Evolutionary conservation across 441 rosid genomes (phyloP).

Genomic region (Isatis lusitanica): DNA sequence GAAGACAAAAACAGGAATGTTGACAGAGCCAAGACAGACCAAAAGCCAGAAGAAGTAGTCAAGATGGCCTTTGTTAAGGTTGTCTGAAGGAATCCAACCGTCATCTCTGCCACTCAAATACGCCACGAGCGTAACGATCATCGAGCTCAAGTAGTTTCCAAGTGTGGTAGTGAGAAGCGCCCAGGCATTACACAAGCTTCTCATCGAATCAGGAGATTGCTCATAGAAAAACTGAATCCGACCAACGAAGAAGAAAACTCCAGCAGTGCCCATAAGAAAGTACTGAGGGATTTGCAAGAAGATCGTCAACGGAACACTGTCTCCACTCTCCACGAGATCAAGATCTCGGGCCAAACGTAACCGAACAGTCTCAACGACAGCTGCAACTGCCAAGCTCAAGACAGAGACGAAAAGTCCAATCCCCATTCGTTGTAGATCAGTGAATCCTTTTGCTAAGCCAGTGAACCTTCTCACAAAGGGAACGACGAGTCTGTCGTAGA

Average conservation of each 20-base stretch:
- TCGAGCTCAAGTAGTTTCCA: constrained; percentile 55
- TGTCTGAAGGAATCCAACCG: constrained; percentile 35
- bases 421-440: constrained; percentile 53
- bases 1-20: constrained; percentile 12
- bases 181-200: constrained; percentile 55
- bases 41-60: constrained; percentile 34
- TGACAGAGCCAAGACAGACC: constrained; percentile 19
- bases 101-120: constrained; percentile 6
- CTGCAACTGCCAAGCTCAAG: constrained; percentile 18
- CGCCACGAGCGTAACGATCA: constrained; percentile 44
- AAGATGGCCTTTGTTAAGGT: constrained; percentile 26
- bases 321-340: constrained; percentile 1
- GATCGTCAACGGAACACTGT: constrained; percentile 40
- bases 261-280: constrained; percentile 53
- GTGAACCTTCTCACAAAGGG: constrained; percentile 36
- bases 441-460: constrained; percentile 35
- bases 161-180: constrained; percentile 49
- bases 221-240: constrained; percentile 59
- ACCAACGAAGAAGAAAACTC: constrained; percentile 54
- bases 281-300: constrained; percentile 62
- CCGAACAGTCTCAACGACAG: constrained; percentile 16
- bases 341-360: constrained; percentile 12
- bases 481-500: constrained; percentile 41
- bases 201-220: constrained; percentile 63
- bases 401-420: constrained; percentile 45